Evolutionary conservation across 2,329 filamentous ascomycete genomes (phyloP).

Genomic region (Phoma sp.): DNA sequence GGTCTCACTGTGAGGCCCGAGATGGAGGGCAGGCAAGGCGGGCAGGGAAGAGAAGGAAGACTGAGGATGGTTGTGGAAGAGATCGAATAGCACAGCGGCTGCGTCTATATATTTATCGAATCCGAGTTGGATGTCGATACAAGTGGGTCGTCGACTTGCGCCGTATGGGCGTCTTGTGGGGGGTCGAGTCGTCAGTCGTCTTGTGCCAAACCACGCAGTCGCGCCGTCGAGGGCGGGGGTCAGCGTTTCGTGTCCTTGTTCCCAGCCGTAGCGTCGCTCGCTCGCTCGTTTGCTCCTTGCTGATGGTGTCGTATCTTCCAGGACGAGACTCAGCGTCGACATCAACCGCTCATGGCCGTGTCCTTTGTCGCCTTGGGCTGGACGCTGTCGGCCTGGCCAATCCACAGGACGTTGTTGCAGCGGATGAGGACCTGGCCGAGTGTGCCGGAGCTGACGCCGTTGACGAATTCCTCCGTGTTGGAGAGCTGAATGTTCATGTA

Average conservation of each 20-base stretch:
- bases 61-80: conserved; percentile 60
- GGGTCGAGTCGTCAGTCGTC: not conserved
- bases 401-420: conserved; percentile 99
- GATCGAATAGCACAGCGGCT: conserved; percentile 57
- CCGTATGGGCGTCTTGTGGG: not conserved
- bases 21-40: conserved; percentile 7
- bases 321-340: not conserved
- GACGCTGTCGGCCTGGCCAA: conserved; percentile 63
- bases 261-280: not conserved
- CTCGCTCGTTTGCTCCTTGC: not conserved
- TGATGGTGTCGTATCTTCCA: not conserved
- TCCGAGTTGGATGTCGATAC: not conserved
- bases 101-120: conserved; percentile 2
- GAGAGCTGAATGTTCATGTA: conserved; percentile 99
- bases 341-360: conserved; percentile 50
- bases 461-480: conserved; percentile 89
- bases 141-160: conserved; percentile 1
- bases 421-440: conserved; percentile 92
- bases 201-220: conserved; percentile 12
- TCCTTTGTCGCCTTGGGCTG: conserved; percentile 52
- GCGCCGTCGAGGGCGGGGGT: not conserved
- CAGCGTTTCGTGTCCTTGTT: conserved; percentile 11
- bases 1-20: conserved; percentile 54
- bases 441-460: conserved; percentile 81
- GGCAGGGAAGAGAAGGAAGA: conserved; percentile 32